Evolutionary conservation across 2,329 filamentous ascomycete genomes (phyloP).

Genomic region (Fusarium sp.): DNA sequence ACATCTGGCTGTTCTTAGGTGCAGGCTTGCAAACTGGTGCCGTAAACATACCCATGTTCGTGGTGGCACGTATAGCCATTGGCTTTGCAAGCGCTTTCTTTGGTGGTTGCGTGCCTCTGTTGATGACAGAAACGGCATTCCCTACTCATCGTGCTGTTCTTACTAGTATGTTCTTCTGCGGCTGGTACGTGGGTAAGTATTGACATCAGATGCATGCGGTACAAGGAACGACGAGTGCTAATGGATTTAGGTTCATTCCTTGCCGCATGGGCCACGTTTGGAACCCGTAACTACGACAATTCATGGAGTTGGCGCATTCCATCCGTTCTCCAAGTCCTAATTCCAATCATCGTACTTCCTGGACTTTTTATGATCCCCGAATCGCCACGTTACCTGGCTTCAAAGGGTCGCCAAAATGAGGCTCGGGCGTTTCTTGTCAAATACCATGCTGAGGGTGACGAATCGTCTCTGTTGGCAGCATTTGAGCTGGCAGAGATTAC

Average conservation of each 20-base stretch:
- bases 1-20: slow-evolving; percentile 2
- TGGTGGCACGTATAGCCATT: no score
- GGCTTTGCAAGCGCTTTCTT: slow-evolving; percentile 9
- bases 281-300: slow-evolving; percentile 21
- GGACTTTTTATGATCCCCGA: slow-evolving; percentile 24
- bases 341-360: slow-evolving; percentile 36
- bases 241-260: slow-evolving; percentile 8
- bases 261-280: slow-evolving; percentile 32
- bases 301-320: slow-evolving; percentile 64
- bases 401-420: slow-evolving; percentile 14
- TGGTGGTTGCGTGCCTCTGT: slow-evolving; percentile 17
- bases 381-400: slow-evolving; percentile 19
- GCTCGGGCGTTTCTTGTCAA: slow-evolving; percentile 11
- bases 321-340: slow-evolving; percentile 60
- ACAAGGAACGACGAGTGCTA: no score
- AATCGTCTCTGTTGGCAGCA: slow-evolving; percentile 6
- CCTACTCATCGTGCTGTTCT: slow-evolving; percentile 29
- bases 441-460: slow-evolving; percentile 25
- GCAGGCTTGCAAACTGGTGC: slow-evolving; percentile 21
- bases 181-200: slow-evolving; percentile 19
- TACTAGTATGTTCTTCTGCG: slow-evolving; percentile 17
- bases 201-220: no score
- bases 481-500: slow-evolving; percentile 29
- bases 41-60: neutral
- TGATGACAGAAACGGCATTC: slow-evolving; percentile 32